Percentiles rank a stretch among this genome's conserved stretches.
These are phyloP conservation scores for Cercospora canescens DNA, from an alignment of 2,329 filamentous ascomycete species.

Conservation along the genomic window DNA sequence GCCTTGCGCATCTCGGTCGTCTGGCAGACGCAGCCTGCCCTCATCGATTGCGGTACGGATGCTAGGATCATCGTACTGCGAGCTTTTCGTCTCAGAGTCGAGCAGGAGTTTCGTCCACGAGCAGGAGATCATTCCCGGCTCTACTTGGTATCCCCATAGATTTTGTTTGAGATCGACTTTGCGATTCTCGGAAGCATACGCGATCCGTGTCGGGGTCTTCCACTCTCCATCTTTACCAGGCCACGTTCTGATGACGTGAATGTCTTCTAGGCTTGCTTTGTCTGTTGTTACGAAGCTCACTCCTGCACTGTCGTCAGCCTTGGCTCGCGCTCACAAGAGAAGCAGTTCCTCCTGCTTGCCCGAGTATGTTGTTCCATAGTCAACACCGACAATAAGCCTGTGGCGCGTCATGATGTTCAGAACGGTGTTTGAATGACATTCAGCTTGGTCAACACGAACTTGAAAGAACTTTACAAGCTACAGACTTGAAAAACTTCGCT, in stretches of 20 bases:
- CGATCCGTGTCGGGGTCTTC: constrained; percentile 21
- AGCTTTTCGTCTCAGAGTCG: constrained; percentile 6
- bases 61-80: constrained; percentile 13
- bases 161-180: background rate
- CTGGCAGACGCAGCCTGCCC: constrained; percentile 16
- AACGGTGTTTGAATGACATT: background rate
- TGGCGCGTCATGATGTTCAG: constrained; percentile 4
- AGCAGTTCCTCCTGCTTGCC: background rate
- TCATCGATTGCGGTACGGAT: constrained; percentile 16
- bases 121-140: constrained; percentile 14
- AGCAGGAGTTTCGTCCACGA: constrained; percentile 23
- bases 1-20: constrained; percentile 3
- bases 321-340: background rate
- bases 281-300: constrained; percentile 23
- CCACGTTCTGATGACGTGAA: constrained; percentile 19
- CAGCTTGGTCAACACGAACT: background rate
- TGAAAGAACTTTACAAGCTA: background rate
- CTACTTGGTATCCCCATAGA: constrained; percentile 16
- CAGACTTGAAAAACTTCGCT: background rate
- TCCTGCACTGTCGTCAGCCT: constrained; percentile 9
- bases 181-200: constrained; percentile 18
- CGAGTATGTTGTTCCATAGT: constrained; percentile 15
- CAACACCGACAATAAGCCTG: constrained; percentile 18
- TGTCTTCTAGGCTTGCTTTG: constrained; percentile 18
- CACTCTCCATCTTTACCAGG: constrained; percentile 16